Evolutionary conservation across 257 asterid species (phyloP).

Genomic region (Nemophila menziesii): DNA sequence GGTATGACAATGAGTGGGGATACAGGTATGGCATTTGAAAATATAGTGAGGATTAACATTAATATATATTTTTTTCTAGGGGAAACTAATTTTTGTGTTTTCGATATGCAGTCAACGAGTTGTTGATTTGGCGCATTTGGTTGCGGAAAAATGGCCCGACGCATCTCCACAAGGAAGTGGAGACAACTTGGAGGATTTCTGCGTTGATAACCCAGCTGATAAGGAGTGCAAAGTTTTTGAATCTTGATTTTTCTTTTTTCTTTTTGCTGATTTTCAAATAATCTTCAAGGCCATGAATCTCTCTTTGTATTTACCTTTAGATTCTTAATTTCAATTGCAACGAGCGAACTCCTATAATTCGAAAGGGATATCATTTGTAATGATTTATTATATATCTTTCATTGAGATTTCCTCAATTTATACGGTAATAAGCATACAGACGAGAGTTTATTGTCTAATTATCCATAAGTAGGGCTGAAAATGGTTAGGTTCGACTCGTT

Average conservation of each 20-base stretch:
- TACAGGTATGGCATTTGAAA: slow-evolving; percentile 40
- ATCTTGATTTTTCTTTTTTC: neutral
- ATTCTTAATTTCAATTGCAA: too few relatives aligned
- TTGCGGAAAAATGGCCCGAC: slow-evolving; percentile 79
- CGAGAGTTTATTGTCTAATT: too few relatives aligned
- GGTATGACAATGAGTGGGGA: slow-evolving; percentile 99
- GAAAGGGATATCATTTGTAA: too few relatives aligned
- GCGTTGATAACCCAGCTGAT: slow-evolving; percentile 9
- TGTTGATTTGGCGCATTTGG: slow-evolving; percentile 86
- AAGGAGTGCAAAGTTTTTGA: slow-evolving; percentile 5
- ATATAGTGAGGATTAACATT: neutral
- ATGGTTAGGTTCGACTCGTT: too few relatives aligned
- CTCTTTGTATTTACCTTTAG: neutral
- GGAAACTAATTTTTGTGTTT: neutral
- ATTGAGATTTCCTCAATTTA: too few relatives aligned
- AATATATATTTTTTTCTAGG: too few relatives aligned
- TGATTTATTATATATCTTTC: too few relatives aligned
- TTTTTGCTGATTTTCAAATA: neutral
- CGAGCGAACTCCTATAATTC: too few relatives aligned
- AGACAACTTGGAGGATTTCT: slow-evolving; percentile 78
- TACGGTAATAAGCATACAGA: too few relatives aligned
- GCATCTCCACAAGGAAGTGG: slow-evolving; percentile 33
- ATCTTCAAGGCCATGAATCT: neutral
- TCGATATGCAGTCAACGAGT: slow-evolving; percentile 68
- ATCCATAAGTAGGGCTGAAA: too few relatives aligned